Percentiles rank a stretch among this genome's conserved stretches.
phyloP scores from a whole-genome alignment of 495 filamentous ascomycete genomes.

The Acidiella bohemica region DNA sequence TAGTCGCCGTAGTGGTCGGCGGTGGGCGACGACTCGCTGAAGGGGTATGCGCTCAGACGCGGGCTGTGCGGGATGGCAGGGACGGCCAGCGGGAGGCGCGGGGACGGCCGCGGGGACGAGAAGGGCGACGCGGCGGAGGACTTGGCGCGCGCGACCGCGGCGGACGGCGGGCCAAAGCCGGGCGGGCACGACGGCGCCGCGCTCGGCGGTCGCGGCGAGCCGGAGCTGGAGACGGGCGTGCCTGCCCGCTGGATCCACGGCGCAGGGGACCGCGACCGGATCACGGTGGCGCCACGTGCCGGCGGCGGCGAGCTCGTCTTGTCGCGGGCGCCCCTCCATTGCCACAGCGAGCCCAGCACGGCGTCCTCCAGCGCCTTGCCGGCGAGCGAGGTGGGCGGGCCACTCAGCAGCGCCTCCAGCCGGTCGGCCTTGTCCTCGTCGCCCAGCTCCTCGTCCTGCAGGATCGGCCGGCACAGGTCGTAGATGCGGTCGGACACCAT shows the following conservation, averaged over 20 bases:
- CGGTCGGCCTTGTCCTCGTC: constrained; percentile 95
- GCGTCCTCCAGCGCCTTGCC: constrained; percentile 79
- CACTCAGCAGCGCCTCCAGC: constrained; percentile 71
- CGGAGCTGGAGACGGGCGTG: constrained; percentile 55
- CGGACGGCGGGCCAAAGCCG: constrained; percentile 57
- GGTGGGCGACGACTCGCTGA: constrained; percentile 59
- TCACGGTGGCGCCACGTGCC: constrained; percentile 50
- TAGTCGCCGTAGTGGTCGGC: constrained; percentile 83
- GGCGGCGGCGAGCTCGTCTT: constrained; percentile 68
- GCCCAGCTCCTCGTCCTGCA: constrained; percentile 67
- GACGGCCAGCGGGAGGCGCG: constrained; percentile 75
- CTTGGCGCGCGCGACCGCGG: constrained; percentile 55
- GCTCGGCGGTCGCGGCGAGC: constrained; percentile 54
- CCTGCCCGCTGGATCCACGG: constrained; percentile 76
- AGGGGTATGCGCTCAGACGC: constrained; percentile 85
- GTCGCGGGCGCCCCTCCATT: constrained; percentile 64
- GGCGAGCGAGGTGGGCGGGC: constrained; percentile 53
- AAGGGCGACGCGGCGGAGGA: constrained; percentile 81
- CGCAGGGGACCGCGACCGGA: constrained; percentile 80
- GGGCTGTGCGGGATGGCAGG: constrained; percentile 93
- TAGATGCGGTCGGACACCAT: constrained; percentile 92
- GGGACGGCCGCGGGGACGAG: constrained; percentile 84
- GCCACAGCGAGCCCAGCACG: constrained; percentile 83
- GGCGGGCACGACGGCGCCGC: constrained; percentile 69
- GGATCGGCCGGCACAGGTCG: constrained; percentile 76